Evolutionary conservation across 2,329 filamentous ascomycete genomes (phyloP).

Genomic region (Cladorrhinum sp.): DNA sequence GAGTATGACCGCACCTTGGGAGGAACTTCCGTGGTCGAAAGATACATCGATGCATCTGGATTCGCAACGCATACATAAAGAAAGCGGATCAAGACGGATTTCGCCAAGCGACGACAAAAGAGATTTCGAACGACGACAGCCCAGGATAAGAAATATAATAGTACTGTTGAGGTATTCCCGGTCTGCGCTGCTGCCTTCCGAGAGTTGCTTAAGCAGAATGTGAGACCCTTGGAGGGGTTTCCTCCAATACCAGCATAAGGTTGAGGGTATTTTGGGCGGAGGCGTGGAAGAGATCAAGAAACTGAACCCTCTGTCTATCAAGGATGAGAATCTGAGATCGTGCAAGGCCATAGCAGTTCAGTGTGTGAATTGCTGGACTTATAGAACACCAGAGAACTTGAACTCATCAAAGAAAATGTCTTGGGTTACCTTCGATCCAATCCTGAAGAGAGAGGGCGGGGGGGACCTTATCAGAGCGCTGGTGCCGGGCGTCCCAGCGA

Average conservation of each 20-base stretch:
- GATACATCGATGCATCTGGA: slow-evolving; percentile 7
- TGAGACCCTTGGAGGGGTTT: slow-evolving; percentile 7
- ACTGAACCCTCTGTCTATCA: not conserved
- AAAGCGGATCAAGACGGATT: slow-evolving; percentile 7
- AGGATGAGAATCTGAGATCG: not conserved
- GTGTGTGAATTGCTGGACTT: not conserved
- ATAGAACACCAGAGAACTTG: slow-evolving; percentile 3
- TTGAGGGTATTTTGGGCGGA: not conserved
- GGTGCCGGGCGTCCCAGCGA: not conserved
- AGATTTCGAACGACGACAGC: not conserved
- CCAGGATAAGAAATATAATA: slow-evolving; percentile 1
- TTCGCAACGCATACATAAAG: slow-evolving; percentile 13
- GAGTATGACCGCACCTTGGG: not conserved
- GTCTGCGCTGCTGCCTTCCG: slow-evolving; percentile 13
- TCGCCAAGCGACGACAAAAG: slow-evolving; percentile 6
- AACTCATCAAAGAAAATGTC: not conserved
- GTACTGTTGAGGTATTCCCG: slow-evolving; percentile 12
- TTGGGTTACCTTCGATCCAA: not conserved
- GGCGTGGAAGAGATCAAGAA: not conserved
- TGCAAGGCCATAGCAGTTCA: not conserved
- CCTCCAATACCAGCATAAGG: slow-evolving; percentile 7
- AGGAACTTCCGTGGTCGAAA: not conserved
- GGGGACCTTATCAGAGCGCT: not conserved
- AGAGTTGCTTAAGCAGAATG: slow-evolving; percentile 1
- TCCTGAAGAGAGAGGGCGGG: slow-evolving; percentile 4